A percentile compares a stretch with the other conserved stretches of the same genome.
These are phyloP conservation scores for Trichophyton benhamiae DNA, from an alignment of 2,329 filamentous ascomycete species.

Conservation along the genomic window DNA sequence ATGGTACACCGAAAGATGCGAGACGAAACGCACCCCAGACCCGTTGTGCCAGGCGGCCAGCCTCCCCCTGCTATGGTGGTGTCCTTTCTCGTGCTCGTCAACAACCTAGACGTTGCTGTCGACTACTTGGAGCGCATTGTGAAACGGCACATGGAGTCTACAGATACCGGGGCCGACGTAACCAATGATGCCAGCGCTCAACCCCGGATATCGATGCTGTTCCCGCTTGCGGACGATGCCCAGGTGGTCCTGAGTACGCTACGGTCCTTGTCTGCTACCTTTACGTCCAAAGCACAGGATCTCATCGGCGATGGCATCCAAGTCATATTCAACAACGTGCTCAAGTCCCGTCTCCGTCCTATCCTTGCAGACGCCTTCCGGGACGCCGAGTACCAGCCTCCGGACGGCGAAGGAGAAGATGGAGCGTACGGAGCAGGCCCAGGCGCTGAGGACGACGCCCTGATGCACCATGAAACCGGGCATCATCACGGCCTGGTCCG, in stretches of 20 bases:
- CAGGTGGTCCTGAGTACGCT: constrained; percentile 56
- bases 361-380: constrained; percentile 81
- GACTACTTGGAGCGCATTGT: constrained; percentile 88
- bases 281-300: constrained; percentile 66
- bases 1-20: constrained; percentile 98
- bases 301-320: constrained; percentile 72
- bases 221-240: constrained; percentile 69
- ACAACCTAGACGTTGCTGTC: constrained; percentile 84
- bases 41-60: constrained; percentile 62
- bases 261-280: constrained; percentile 55
- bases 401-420: constrained; percentile 40
- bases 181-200: constrained; percentile 18
- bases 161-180: constrained; percentile 24
- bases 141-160: constrained; percentile 45
- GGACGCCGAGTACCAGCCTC: constrained; percentile 72
- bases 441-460: constrained; percentile 17
- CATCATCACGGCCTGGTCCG: constrained; percentile 51
- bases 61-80: constrained; percentile 83
- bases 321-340: constrained; percentile 75
- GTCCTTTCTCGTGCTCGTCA: constrained; percentile 82
- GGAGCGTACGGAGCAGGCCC: constrained; percentile 25
- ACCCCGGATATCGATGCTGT: constrained; percentile 47
- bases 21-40: constrained; percentile 81
- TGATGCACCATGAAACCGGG: constrained; percentile 17
- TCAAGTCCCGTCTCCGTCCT: constrained; percentile 72